phyloP scores from a whole-genome alignment of 176 grass and related monocot genomes.

The Tillandsia leiboldiana region DNA sequence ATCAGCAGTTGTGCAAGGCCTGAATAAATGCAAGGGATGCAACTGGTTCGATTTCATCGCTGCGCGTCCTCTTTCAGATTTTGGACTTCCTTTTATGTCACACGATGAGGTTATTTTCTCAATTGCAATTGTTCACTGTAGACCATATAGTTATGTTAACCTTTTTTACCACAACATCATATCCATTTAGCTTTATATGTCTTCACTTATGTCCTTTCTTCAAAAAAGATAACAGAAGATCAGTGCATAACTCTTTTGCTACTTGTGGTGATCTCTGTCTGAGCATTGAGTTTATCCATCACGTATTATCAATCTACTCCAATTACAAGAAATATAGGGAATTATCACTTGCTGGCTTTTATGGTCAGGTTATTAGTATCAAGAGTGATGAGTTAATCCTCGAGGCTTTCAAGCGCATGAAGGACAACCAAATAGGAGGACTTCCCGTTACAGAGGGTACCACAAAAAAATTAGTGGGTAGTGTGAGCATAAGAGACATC shows the following conservation, averaged over 20 bases:
- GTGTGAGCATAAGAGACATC: conserved; percentile 72
- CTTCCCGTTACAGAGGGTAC: conserved; percentile 65
- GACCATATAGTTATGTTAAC: background rate
- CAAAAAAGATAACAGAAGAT: too few species aligned
- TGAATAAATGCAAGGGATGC: conserved; percentile 77
- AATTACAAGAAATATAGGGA: too few species aligned
- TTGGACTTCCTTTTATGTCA: conserved; percentile 93
- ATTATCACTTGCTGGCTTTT: conserved; percentile 16
- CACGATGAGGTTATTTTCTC: conserved; percentile 53
- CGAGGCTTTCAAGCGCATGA: conserved; percentile 87
- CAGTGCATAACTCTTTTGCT: too few species aligned
- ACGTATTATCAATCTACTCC: too few species aligned
- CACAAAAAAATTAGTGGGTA: conserved; percentile 58
- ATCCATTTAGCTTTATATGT: too few species aligned
- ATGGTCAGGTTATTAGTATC: conserved; percentile 63
- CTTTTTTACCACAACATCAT: background rate
- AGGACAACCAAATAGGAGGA: conserved; percentile 73
- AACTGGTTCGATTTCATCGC: conserved; percentile 96
- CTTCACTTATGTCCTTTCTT: too few species aligned
- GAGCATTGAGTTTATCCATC: background rate
- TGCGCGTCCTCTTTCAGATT: conserved; percentile 56
- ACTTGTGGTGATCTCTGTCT: background rate
- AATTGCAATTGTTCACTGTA: background rate
- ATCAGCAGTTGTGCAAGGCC: conserved; percentile 62
- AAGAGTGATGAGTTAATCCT: conserved; percentile 67